Conservation (phyloP, 139 green algal species). For the Gonium pectorale region DNA sequence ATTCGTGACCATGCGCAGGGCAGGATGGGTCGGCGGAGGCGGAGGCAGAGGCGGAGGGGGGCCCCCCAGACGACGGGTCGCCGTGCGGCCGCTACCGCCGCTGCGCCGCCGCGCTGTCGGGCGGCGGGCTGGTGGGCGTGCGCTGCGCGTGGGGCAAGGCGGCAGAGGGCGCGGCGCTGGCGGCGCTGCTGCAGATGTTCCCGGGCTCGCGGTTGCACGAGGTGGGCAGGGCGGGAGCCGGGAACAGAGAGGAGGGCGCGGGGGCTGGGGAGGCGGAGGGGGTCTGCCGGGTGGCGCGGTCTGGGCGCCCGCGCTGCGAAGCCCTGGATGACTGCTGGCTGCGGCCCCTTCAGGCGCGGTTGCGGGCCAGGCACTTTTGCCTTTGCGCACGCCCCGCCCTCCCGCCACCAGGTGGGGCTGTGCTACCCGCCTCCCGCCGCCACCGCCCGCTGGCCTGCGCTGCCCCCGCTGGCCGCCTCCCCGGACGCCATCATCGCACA, state of each 20-base stretch:
- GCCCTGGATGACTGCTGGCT: no score
- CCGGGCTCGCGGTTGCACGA: conserved; percentile 34
- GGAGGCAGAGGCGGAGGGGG: background rate
- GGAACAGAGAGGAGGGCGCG: background rate
- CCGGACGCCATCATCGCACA: conserved; percentile 70
- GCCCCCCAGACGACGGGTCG: no score
- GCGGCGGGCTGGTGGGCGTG: conserved; percentile 46
- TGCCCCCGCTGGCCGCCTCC: conserved; percentile 74
- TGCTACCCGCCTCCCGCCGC: conserved; percentile 56
- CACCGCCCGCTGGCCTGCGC: background rate
- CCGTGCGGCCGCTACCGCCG: conserved; percentile 18
- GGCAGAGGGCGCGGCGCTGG: conserved; percentile 70
- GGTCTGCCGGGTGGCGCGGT: background rate
- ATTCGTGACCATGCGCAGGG: background rate
- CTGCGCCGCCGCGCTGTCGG: background rate
- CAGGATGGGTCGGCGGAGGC: background rate
- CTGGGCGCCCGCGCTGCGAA: no score
- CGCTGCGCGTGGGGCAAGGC: conserved; percentile 76
- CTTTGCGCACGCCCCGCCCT: background rate
- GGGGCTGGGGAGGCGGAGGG: no score
- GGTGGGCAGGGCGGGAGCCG: conserved; percentile 10
- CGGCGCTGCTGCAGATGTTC: conserved; percentile 57
- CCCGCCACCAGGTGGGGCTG: conserved; percentile 58
- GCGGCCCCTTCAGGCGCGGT: no score
- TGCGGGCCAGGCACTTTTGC: no score